A percentile compares a stretch with the other conserved stretches of the same genome.
Evolutionary conservation across 805 yeast species (phyloP).

Genomic region (Wickerhamomyces chambardii): DNA sequence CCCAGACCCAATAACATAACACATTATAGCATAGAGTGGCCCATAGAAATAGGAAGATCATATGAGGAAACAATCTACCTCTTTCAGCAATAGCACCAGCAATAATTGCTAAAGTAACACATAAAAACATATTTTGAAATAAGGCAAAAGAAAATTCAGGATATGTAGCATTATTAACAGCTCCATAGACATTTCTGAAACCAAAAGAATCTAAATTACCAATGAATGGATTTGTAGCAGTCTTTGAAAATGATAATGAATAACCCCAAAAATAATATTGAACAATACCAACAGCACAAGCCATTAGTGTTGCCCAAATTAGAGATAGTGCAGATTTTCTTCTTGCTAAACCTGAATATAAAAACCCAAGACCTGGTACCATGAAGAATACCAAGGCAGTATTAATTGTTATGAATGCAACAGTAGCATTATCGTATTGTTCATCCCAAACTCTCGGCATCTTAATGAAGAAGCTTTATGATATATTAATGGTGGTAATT

Average conservation of each 20-base stretch:
- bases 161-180: conserved; percentile 33
- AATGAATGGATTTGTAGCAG: conserved; percentile 76
- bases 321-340: conserved; percentile 83
- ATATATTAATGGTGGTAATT: neutral
- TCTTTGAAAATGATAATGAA: conserved; percentile 76
- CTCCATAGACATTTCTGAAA: conserved; percentile 56
- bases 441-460: conserved; percentile 19
- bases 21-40: conserved; percentile 92
- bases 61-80: conserved; percentile 79
- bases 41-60: conserved; percentile 80
- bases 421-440: conserved; percentile 35
- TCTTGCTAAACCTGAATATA: conserved; percentile 87
- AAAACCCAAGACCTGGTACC: conserved; percentile 92
- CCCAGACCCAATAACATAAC: conserved; percentile 95
- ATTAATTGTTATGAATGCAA: conserved; percentile 46
- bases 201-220: conserved; percentile 85
- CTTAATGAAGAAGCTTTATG: too few species aligned
- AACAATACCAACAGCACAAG: conserved; percentile 64
- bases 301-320: conserved; percentile 72
- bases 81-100: conserved; percentile 93
- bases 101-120: conserved; percentile 86
- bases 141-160: conserved; percentile 83
- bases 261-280: conserved; percentile 99
- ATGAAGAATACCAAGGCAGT: conserved; percentile 74
- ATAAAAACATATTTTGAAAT: conserved; percentile 85